Conservation (phyloP, 768 basidiomycete genomes). For the Rhodotorula kratochvilovae region DNA sequence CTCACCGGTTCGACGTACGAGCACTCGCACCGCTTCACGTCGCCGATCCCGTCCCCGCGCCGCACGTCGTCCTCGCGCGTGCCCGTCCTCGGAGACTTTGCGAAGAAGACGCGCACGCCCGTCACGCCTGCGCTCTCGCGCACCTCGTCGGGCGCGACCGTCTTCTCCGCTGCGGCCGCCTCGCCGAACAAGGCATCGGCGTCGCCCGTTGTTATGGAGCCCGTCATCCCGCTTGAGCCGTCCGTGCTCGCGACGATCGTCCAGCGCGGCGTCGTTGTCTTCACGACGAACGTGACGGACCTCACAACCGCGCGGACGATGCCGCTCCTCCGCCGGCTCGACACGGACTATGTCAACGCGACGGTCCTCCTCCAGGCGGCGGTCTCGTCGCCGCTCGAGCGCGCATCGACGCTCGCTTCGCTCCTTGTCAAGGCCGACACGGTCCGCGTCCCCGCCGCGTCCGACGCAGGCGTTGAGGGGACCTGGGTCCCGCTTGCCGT, state of each 20-base stretch:
- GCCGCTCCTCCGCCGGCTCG: conserved; percentile 19
- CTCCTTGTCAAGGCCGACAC: conserved; percentile 6
- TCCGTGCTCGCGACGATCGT: conserved; percentile 8
- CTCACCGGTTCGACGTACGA: conserved; percentile 18
- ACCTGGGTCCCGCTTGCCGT: conserved; percentile 8
- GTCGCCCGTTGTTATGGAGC: neutral
- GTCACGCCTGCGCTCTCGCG: neutral
- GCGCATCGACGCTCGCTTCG: neutral
- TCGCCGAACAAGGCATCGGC: neutral
- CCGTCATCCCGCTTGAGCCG: conserved; percentile 8
- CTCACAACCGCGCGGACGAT: neutral
- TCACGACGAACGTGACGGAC: conserved; percentile 5
- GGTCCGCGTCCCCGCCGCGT: neutral
- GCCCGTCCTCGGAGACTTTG: neutral
- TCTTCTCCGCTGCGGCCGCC: neutral
- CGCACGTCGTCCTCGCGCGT: neutral
- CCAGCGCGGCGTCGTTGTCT: conserved; percentile 26
- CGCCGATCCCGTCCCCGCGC: conserved; percentile 10
- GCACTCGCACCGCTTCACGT: conserved; percentile 2
- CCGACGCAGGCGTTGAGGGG: neutral
- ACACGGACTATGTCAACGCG: conserved; percentile 26
- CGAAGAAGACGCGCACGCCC: neutral
- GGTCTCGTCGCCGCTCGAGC: conserved; percentile 3
- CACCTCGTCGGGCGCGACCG: neutral
- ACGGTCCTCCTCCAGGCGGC: conserved; percentile 10